These are phyloP conservation scores for Aspergillus sp. DNA, from an alignment of 2,329 filamentous ascomycete species.

Conservation along the genomic window DNA sequence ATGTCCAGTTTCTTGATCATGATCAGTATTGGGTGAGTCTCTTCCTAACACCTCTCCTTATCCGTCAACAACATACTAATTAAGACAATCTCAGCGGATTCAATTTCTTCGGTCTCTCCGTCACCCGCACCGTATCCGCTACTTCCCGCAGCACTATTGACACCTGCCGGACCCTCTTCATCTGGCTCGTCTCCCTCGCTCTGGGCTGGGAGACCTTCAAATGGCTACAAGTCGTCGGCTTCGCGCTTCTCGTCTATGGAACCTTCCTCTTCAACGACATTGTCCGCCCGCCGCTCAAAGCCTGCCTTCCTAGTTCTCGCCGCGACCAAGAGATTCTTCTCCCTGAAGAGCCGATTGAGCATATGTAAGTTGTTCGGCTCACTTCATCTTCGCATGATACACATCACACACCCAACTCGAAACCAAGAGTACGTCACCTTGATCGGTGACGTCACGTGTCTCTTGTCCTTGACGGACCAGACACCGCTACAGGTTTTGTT, in stretches of 20 bases:
- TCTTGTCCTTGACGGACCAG: background rate
- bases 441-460: background rate
- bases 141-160: slow-evolving; percentile 96
- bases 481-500: background rate
- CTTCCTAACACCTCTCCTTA: slow-evolving; percentile 11
- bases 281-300: slow-evolving; percentile 76
- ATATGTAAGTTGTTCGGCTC: slow-evolving; percentile 39
- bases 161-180: slow-evolving; percentile 91
- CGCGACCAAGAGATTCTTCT: slow-evolving; percentile 62
- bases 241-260: slow-evolving; percentile 87
- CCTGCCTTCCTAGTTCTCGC: slow-evolving; percentile 58
- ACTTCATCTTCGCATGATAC: background rate
- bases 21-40: slow-evolving; percentile 87
- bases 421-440: background rate
- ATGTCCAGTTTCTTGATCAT: slow-evolving; percentile 87
- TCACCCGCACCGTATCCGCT: slow-evolving; percentile 85
- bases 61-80: background rate
- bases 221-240: slow-evolving; percentile 89
- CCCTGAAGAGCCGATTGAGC: slow-evolving; percentile 82
- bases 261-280: slow-evolving; percentile 97
- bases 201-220: slow-evolving; percentile 98
- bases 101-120: slow-evolving; percentile 97
- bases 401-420: background rate
- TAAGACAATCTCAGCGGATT: slow-evolving; percentile 67
- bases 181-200: slow-evolving; percentile 92